phyloP scores from a whole-genome alignment of 148 eudicot species.

The Rhododendron henanense region DNA sequence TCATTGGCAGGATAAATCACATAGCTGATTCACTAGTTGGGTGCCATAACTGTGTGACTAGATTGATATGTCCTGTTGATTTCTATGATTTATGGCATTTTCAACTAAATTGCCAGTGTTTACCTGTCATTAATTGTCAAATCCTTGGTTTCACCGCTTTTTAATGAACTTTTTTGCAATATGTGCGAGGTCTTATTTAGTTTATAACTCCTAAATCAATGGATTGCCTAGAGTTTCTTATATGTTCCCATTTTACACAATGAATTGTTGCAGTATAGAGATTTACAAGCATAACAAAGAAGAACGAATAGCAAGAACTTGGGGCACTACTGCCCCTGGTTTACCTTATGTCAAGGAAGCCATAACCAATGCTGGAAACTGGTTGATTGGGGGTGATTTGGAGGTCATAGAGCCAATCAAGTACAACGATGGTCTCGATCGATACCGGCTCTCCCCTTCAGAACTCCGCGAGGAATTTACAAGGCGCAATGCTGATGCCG shows the following conservation, averaged over 20 bases:
- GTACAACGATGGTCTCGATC: constrained; percentile 71
- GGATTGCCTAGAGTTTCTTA: constrained; percentile 1
- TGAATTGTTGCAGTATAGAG: constrained; percentile 47
- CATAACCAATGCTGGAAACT: constrained; percentile 59
- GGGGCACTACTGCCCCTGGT: constrained; percentile 84
- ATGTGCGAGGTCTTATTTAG: not conserved
- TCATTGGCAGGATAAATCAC: not conserved
- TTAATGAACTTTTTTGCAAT: not conserved
- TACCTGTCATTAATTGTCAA: not conserved
- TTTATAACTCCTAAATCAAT: not conserved
- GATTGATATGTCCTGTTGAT: not conserved
- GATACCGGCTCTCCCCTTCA: constrained; percentile 61
- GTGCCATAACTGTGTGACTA: not conserved
- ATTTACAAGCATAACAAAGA: constrained; percentile 84
- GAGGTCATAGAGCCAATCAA: constrained; percentile 67
- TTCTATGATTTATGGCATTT: not conserved
- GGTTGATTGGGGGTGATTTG: constrained; percentile 78
- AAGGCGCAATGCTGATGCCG: constrained; percentile 71
- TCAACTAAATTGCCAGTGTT: not conserved
- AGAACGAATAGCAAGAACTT: constrained; percentile 76
- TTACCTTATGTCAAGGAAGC: constrained; percentile 71
- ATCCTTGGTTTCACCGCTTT: not conserved
- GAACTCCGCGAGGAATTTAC: constrained; percentile 59
- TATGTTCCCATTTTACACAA: not conserved
- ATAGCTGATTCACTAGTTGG: not conserved